Conservation (phyloP, 192 early-diverging fungal genomes). For the Coemansia sp. region DNA sequence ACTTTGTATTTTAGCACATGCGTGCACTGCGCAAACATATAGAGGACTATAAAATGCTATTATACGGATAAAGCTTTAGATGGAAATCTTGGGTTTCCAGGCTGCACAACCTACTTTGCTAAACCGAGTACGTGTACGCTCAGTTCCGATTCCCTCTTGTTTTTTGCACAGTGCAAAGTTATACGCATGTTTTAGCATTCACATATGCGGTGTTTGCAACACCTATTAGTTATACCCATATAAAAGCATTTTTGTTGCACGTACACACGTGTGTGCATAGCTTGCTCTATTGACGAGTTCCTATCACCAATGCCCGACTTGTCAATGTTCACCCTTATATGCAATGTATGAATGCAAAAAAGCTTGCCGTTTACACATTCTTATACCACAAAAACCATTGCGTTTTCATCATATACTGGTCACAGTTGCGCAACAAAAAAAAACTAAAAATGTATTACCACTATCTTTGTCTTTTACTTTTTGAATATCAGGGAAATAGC, state of each 20-base stretch:
- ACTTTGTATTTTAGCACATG: not conserved
- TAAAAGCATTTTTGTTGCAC: not conserved
- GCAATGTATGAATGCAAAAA: not conserved
- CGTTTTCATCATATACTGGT: not conserved
- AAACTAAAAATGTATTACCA: not conserved
- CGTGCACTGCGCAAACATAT: not conserved
- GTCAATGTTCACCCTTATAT: not conserved
- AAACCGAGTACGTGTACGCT: not conserved
- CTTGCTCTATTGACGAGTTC: not conserved
- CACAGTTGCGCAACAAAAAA: not conserved
- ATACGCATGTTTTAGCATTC: not conserved
- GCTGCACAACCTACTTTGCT: not conserved
- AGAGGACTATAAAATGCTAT: not conserved
- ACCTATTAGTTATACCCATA: not conserved
- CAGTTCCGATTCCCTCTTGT: not conserved
- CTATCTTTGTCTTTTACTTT: not conserved
- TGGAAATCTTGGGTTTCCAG: not conserved
- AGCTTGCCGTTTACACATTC: not conserved
- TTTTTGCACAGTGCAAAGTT: not conserved
- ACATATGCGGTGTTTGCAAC: not conserved
- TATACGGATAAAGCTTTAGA: not conserved
- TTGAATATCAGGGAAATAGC: not conserved
- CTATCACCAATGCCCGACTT: not conserved
- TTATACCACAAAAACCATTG: not conserved
- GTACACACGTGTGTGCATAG: not conserved